Percentiles rank a stretch among this genome's conserved stretches.
phyloP scores from a whole-genome alignment of 495 filamentous ascomycete species.

The Penicillium maclennaniae region DNA sequence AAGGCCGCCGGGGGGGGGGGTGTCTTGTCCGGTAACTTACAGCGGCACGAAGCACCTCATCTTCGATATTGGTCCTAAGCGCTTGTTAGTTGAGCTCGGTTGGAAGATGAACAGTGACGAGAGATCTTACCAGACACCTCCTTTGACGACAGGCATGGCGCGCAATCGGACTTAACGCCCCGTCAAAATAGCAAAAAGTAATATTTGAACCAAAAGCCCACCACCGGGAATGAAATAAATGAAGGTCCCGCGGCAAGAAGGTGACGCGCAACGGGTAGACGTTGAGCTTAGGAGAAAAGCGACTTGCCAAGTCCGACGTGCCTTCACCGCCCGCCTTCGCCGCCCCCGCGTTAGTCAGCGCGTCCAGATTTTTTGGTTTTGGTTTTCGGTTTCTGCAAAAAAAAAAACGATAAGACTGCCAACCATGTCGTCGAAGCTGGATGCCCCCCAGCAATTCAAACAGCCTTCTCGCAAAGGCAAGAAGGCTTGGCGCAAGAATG shows the following conservation, averaged over 20 bases:
- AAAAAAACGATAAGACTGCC: conserved; percentile 26
- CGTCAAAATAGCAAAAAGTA: not conserved
- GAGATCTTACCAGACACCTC: conserved; percentile 84
- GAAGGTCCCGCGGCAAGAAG: conserved; percentile 12
- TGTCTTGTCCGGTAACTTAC: conserved; percentile 24
- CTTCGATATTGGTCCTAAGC: conserved; percentile 66
- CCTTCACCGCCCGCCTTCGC: conserved; percentile 21
- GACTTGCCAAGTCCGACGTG: conserved; percentile 14
- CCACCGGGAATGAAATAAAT: conserved; percentile 14
- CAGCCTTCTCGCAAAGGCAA: conserved; percentile 96
- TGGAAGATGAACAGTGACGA: conserved; percentile 13
- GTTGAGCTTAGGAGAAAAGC: conserved; percentile 21
- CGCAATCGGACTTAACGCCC: conserved; percentile 9
- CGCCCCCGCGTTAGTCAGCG: conserved; percentile 38
- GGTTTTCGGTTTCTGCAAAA: conserved; percentile 14
- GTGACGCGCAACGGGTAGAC: conserved; percentile 19
- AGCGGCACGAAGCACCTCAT: conserved; percentile 95
- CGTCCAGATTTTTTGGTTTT: conserved; percentile 32
- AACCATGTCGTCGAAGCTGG: conserved; percentile 36
- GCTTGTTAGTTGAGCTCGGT: conserved; percentile 21
- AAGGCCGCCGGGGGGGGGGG: not conserved
- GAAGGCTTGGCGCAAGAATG: conserved; percentile 97
- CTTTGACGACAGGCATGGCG: conserved; percentile 93
- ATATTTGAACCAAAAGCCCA: not conserved
- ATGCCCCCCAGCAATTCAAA: conserved; percentile 57